Evolutionary conservation across 2,329 filamentous ascomycete species (phyloP).

Genomic region (Paecilomyces niveus): DNA sequence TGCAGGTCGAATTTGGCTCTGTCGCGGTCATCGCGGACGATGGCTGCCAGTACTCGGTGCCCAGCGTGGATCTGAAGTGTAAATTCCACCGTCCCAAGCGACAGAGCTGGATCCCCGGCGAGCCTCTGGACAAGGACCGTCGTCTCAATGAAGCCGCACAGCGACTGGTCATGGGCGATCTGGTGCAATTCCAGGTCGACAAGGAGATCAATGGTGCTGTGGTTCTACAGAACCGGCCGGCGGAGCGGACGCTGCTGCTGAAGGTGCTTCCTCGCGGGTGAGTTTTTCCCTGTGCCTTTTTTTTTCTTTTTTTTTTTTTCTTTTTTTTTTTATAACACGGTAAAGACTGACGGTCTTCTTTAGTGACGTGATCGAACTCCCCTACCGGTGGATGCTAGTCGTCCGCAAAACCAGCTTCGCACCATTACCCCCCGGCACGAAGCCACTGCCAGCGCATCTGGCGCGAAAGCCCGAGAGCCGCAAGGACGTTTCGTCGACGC

Average conservation of each 20-base stretch:
- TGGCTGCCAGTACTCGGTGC: conserved; percentile 84
- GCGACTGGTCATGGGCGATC: conserved; percentile 62
- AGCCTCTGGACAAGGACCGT: conserved; percentile 62
- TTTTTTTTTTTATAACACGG: not conserved
- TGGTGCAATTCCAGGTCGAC: conserved; percentile 79
- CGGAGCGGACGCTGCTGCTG: conserved; percentile 69
- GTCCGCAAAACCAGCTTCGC: conserved; percentile 44
- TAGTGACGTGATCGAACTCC: conserved; percentile 53
- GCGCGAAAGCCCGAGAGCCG: conserved; percentile 45
- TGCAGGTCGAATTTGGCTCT: conserved; percentile 80
- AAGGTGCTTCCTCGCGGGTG: conserved; percentile 81
- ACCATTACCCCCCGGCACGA: conserved; percentile 38
- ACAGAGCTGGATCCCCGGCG: conserved; percentile 64
- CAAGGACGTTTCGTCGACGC: conserved; percentile 52
- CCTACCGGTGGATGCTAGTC: conserved; percentile 46
- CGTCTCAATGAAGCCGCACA: conserved; percentile 62
- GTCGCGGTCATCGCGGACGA: conserved; percentile 85
- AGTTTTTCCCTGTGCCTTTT: conserved; percentile 26
- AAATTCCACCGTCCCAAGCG: conserved; percentile 88
- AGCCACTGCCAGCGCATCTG: conserved; percentile 41
- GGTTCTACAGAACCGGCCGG: conserved; percentile 72
- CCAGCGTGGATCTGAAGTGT: conserved; percentile 88
- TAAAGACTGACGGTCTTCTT: conserved; percentile 7
- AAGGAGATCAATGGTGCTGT: conserved; percentile 86
- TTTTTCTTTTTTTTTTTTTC: conserved; percentile 5